Evolutionary conservation across 2,329 filamentous ascomycete species (phyloP).

Genomic region (Beauveria caledonica): DNA sequence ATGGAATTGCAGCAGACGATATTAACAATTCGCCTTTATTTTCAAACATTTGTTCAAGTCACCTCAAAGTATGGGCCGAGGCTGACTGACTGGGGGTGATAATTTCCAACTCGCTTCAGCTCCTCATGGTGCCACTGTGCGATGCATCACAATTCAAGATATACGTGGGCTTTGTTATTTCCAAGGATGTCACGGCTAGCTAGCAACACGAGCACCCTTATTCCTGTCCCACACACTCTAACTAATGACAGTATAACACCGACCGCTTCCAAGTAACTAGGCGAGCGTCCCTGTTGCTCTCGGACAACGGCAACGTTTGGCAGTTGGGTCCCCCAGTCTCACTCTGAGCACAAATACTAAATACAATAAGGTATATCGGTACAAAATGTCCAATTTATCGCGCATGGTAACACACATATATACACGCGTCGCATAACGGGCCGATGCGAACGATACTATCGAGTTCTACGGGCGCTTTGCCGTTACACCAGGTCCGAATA

Average conservation of each 20-base stretch:
- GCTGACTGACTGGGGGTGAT: neutral
- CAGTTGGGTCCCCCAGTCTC: neutral
- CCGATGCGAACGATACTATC: slow-evolving; percentile 2
- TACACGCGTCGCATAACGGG: slow-evolving; percentile 1
- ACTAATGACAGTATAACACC: too few relatives aligned
- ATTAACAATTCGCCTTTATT: neutral
- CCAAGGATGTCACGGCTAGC: neutral
- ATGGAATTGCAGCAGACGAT: neutral
- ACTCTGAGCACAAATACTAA: neutral
- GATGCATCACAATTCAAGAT: neutral
- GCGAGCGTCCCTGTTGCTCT: neutral
- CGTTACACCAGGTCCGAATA: neutral
- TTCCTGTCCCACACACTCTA: neutral
- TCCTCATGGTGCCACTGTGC: neutral
- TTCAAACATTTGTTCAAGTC: neutral
- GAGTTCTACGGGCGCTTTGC: neutral
- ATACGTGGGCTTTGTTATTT: neutral
- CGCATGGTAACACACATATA: neutral
- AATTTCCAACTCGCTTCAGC: neutral
- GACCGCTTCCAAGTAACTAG: neutral
- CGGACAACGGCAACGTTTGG: neutral
- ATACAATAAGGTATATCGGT: too few relatives aligned
- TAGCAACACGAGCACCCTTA: neutral
- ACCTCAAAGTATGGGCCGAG: neutral
- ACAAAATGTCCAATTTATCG: neutral